Percentiles rank a stretch among this genome's conserved stretches.
Evolutionary conservation across 805 yeast genomes (phyloP).

Genomic region (Zygosaccharomyces lentus): DNA sequence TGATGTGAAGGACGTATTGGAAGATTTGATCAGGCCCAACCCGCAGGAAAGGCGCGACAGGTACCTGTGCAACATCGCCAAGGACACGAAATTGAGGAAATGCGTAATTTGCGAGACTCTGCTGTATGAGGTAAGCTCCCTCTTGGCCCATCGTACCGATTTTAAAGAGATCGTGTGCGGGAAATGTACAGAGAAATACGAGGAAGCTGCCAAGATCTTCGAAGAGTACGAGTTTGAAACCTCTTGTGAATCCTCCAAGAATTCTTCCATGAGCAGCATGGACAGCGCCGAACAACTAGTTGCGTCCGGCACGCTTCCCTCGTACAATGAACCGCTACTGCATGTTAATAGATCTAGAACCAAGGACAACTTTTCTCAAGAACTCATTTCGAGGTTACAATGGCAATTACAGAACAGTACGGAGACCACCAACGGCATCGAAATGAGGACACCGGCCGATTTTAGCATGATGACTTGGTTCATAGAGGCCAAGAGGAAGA

Average conservation of each 20-base stretch:
- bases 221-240: slow-evolving; percentile 39
- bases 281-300: slow-evolving; percentile 17
- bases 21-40: slow-evolving; percentile 17
- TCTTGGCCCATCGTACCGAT: slow-evolving; percentile 18
- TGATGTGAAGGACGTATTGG: slow-evolving; percentile 17
- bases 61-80: slow-evolving; percentile 20
- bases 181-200: slow-evolving; percentile 56
- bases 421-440: not conserved
- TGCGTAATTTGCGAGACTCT: slow-evolving; percentile 73
- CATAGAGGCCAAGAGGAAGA: slow-evolving; percentile 37
- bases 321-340: not conserved
- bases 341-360: not conserved
- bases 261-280: slow-evolving; percentile 13
- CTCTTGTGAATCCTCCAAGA: slow-evolving; percentile 21
- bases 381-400: slow-evolving; percentile 32
- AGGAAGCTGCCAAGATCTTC: slow-evolving; percentile 41
- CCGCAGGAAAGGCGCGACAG: slow-evolving; percentile 17
- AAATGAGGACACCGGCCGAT: slow-evolving; percentile 13
- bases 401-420: slow-evolving; percentile 23
- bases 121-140: slow-evolving; percentile 52
- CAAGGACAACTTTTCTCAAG: slow-evolving; percentile 30
- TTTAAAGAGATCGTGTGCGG: slow-evolving; percentile 59
- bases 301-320: slow-evolving; percentile 5
- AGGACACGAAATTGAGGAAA: slow-evolving; percentile 28
- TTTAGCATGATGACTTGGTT: slow-evolving; percentile 32